These are phyloP conservation scores for Fusarium falciforme DNA, from an alignment of 2,329 filamentous ascomycete species.

Conservation along the genomic window DNA sequence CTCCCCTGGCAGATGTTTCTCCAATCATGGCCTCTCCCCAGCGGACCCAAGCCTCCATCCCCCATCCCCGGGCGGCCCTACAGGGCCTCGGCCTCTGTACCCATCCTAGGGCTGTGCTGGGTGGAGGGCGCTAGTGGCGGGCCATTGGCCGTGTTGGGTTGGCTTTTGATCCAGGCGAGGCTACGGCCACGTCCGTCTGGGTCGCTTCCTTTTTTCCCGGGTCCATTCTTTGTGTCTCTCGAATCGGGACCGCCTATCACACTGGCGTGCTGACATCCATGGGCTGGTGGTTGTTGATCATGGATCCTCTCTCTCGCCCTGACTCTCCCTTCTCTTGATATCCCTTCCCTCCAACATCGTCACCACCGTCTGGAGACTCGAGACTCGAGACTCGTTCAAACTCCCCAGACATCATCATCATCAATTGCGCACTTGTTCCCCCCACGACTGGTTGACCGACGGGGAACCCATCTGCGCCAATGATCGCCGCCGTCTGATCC, in stretches of 20 bases:
- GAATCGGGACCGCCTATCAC: conserved; percentile 28
- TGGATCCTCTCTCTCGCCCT: conserved; percentile 6
- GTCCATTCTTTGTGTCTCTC: background rate
- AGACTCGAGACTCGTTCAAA: background rate
- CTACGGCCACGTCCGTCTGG: conserved; percentile 27
- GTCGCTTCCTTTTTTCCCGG: background rate
- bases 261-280: conserved; percentile 39
- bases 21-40: conserved; percentile 29
- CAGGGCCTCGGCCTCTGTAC: conserved; percentile 15
- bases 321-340: conserved; percentile 23
- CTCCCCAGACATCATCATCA: background rate
- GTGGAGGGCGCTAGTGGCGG: conserved; percentile 21
- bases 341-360: conserved; percentile 4
- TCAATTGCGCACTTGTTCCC: background rate
- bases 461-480: conserved; percentile 30
- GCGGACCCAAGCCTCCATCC: conserved; percentile 16
- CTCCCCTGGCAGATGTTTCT: background rate
- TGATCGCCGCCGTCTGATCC: conserved; percentile 33
- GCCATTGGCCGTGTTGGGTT: background rate
- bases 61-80: conserved; percentile 17
- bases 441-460: conserved; percentile 15
- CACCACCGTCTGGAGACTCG: background rate
- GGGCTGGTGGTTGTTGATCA: conserved; percentile 7
- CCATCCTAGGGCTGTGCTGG: conserved; percentile 39
- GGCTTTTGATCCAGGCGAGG: conserved; percentile 24